These are phyloP conservation scores for Brassica hybrid DNA, from an alignment of 441 rosid genomes.

Conservation along the genomic window DNA sequence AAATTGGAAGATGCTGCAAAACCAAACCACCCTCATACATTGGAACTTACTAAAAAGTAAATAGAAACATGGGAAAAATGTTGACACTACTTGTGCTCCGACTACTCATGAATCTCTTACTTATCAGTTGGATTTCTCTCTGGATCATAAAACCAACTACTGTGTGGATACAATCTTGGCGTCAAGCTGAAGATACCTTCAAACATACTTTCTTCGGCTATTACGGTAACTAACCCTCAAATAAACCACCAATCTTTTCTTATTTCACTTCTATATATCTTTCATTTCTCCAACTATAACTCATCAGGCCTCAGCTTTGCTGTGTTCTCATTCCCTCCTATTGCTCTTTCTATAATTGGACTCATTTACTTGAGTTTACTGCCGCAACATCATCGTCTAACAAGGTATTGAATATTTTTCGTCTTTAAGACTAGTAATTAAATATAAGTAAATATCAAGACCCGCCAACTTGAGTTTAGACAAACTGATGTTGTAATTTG, in stretches of 20 bases:
- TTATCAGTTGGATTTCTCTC: not conserved
- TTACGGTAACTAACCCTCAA: not conserved
- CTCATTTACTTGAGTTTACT: slow-evolving; percentile 53
- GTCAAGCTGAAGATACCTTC: not conserved
- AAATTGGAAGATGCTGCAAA: not conserved
- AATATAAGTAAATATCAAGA: not conserved
- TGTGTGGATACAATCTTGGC: not conserved
- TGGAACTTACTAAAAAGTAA: not conserved
- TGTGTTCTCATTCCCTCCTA: slow-evolving; percentile 68
- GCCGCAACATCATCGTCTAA: not conserved
- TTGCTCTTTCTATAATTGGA: slow-evolving; percentile 66
- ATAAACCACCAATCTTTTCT: not conserved
- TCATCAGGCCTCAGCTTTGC: slow-evolving; percentile 53
- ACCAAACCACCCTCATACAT: not conserved
- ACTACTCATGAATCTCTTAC: not conserved
- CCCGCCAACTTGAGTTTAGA: not conserved
- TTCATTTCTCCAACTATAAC: not conserved
- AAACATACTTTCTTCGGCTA: not conserved
- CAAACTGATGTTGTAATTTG: not conserved
- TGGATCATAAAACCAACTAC: not conserved
- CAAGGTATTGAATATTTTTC: not conserved
- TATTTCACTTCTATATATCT: not conserved
- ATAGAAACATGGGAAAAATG: not conserved
- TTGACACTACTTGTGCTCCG: not conserved
- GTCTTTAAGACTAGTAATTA: not conserved